A percentile compares a stretch with the other conserved stretches of the same genome.
phyloP scores from a whole-genome alignment of 768 basidiomycete genomes.

The Terana coerulea region DNA sequence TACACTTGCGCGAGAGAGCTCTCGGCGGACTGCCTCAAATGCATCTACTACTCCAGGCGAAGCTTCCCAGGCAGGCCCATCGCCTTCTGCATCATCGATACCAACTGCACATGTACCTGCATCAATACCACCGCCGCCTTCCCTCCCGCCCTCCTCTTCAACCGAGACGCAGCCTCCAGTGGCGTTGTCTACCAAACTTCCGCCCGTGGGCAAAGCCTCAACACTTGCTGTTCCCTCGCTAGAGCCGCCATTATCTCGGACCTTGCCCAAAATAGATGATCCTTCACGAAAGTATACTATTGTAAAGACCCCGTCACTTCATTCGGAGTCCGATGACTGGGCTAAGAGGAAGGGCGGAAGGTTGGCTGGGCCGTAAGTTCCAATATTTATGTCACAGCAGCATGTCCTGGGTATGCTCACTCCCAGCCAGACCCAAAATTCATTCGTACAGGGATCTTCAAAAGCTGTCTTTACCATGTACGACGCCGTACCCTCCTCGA shows the following conservation, averaged over 20 bases:
- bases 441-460: constrained; percentile 47
- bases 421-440: constrained; percentile 48
- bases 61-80: no score
- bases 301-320: constrained; percentile 3
- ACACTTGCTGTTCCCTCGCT: no score
- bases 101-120: no score
- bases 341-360: constrained; percentile 2
- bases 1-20: constrained; percentile 9
- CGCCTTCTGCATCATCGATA: no score
- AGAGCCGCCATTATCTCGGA: no score
- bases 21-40: neutral
- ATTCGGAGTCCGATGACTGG: neutral
- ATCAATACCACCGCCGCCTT: no score
- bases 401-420: neutral
- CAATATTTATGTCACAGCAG: neutral
- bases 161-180: no score
- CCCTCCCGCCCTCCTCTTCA: no score
- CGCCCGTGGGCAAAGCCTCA: no score
- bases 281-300: constrained; percentile 21
- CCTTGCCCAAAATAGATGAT: constrained; percentile 6
- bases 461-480: constrained; percentile 51
- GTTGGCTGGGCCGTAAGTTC: constrained; percentile 25
- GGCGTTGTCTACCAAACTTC: no score
- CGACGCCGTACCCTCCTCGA: constrained; percentile 52
- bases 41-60: no score